A percentile compares a stretch with the other conserved stretches of the same genome.
phyloP scores from a whole-genome alignment of 768 basidiomycete species.

The Tremella yokohamensis region DNA sequence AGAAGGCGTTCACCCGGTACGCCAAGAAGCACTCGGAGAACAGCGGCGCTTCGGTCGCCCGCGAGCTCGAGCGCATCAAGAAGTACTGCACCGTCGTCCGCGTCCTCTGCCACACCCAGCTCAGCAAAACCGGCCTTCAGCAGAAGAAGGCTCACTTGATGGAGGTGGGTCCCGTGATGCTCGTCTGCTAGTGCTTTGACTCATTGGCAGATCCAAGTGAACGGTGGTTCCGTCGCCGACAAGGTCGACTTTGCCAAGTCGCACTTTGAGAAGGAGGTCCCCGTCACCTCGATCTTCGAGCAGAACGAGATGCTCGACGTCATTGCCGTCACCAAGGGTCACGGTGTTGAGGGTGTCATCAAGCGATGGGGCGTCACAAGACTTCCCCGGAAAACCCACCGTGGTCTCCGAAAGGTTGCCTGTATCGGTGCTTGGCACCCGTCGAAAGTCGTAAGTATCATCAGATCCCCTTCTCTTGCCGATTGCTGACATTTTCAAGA shows the following conservation, averaged over 20 bases:
- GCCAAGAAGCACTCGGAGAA: conserved; percentile 99
- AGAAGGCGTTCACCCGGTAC: conserved; percentile 99
- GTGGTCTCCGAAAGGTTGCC: conserved; percentile 99
- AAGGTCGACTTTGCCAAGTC: conserved; percentile 94
- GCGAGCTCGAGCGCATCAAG: conserved; percentile 98
- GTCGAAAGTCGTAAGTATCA: conserved; percentile 54
- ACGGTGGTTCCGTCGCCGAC: conserved; percentile 87
- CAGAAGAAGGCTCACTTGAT: conserved; percentile 99
- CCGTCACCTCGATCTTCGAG: conserved; percentile 81
- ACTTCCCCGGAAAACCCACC: conserved; percentile 97
- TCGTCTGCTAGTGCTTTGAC: background rate
- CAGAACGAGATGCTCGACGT: conserved; percentile 94
- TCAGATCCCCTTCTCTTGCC: background rate
- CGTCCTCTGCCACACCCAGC: conserved; percentile 97
- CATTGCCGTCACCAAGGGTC: conserved; percentile 98
- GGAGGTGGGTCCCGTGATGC: conserved; percentile 49
- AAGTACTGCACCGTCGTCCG: conserved; percentile 99
- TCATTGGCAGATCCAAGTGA: conserved; percentile 78
- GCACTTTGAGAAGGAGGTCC: conserved; percentile 94
- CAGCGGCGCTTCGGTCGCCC: conserved; percentile 80
- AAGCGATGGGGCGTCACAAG: conserved; percentile 98
- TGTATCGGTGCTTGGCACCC: conserved; percentile 54
- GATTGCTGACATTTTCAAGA: conserved; percentile 53
- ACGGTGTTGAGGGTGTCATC: conserved; percentile 97
- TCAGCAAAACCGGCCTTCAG: conserved; percentile 91